Evolutionary conservation across 2,329 filamentous ascomycete species (phyloP), one percentile per base, ranked within the genome.

Genomic region (Neonectria faginata): DNA sequence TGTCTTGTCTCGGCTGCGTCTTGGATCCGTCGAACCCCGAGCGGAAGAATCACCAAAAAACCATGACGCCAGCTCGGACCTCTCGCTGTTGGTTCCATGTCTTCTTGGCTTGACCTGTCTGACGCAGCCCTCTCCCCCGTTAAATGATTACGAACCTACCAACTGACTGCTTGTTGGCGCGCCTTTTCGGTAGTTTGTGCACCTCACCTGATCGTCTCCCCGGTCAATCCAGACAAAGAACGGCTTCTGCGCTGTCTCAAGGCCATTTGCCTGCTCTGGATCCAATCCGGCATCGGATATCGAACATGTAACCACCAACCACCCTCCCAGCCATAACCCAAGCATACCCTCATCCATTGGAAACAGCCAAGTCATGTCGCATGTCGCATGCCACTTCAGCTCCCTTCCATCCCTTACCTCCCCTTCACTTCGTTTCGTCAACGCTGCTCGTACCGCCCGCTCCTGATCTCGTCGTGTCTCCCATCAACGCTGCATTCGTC

Each of bases 181-280:
- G 16, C 10, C 42, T 25, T 22, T 27, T 10, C 25, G 8, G 22
- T 29, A 27, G 5, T 48, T 29, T 27, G 45, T 27, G 45, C 45
- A 27, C 48, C 57, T 47, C 51, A 53, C 50, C 57, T 47, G 50
- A 53, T 41, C 48, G 45, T 29, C 48, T 36, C 57, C 36, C 33
- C 57, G 45, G 36, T 59, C 57, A 53, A 45, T 20, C 57, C 31
- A 36, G 41, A 60, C 48, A 45, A 53, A 29, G 22, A 47, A 16
- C n/a, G 48, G 48, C 57, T 47, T 39, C 25, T 52, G 48, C 39
- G n/a, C 29, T 61, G 58, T 61, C 52, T 62, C 52, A 56, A 41
- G 57, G 20, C 45, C 52, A 44, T 36, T 54, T 54, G n/a, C 25
- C 25, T 14, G 44, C 51, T 51, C 42, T 51, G 39, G 29, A 60